Percentiles rank a stretch among this genome's conserved stretches.
Conservation (phyloP, 164 flowering plant species). For the Hamamelis virginiana region DNA sequence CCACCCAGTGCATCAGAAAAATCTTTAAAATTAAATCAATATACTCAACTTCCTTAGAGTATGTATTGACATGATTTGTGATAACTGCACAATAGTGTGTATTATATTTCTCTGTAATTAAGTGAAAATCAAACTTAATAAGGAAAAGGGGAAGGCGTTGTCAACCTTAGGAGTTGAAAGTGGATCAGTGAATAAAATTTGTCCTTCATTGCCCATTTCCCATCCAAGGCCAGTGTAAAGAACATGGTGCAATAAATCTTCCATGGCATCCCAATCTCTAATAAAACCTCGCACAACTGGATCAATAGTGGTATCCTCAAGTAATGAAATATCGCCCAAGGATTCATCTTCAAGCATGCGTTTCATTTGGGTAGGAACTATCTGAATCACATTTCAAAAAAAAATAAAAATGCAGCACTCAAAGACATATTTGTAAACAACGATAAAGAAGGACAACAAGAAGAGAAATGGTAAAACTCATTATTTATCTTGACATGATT, state of each 20-base stretch:
- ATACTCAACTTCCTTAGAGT: not conserved
- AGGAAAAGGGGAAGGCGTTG: not conserved
- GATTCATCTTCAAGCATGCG: conserved; percentile 63
- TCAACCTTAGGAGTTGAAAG: conserved; percentile 90
- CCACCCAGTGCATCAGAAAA: not conserved
- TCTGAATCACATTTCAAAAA: conserved; percentile 30
- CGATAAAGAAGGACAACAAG: too few relatives aligned
- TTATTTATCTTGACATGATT: too few relatives aligned
- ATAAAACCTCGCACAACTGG: conserved; percentile 88
- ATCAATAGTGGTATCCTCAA: conserved; percentile 64
- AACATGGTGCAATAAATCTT: conserved; percentile 84
- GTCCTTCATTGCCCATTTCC: conserved; percentile 99
- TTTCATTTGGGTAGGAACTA: conserved; percentile 90
- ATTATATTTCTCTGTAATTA: not conserved
- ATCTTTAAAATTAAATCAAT: not conserved
- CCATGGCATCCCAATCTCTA: conserved; percentile 98
- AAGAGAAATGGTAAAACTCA: too few relatives aligned
- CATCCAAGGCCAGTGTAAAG: conserved; percentile 88
- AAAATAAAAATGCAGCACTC: too few relatives aligned
- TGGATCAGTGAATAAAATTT: conserved; percentile 91
- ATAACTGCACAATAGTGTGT: not conserved
- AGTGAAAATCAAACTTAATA: not conserved
- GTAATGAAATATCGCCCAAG: conserved; percentile 30
- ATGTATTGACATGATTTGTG: not conserved
- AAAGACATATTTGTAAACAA: too few relatives aligned